These are phyloP conservation scores for Termitomyces heimii DNA, from an alignment of 768 basidiomycete genomes.

Conservation along the genomic window DNA sequence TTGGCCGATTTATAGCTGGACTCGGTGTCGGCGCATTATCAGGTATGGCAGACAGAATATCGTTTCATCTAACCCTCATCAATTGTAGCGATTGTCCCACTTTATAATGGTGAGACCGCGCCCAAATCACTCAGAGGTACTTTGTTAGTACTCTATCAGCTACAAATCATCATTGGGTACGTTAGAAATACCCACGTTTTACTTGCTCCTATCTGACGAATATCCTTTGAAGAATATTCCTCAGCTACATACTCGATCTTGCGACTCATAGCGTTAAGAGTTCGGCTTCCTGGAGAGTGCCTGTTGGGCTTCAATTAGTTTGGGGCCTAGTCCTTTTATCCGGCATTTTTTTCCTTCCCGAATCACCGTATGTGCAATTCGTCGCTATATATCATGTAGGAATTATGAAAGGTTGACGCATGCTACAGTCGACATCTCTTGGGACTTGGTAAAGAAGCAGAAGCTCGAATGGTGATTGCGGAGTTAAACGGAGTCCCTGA, in stretches of 20 bases:
- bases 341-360: constrained; percentile 71
- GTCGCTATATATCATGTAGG: background rate
- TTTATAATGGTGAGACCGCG: constrained; percentile 77
- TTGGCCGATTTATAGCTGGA: constrained; percentile 73
- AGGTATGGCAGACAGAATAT: constrained; percentile 30
- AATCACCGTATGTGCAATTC: constrained; percentile 54
- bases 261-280: constrained; percentile 50
- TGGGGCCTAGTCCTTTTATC: constrained; percentile 65
- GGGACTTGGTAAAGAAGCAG: constrained; percentile 42
- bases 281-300: constrained; percentile 69
- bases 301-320: constrained; percentile 68
- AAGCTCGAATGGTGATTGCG: constrained; percentile 61
- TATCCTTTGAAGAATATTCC: constrained; percentile 46
- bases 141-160: constrained; percentile 66
- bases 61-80: background rate
- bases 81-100: constrained; percentile 42
- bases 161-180: constrained; percentile 71
- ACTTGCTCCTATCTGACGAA: background rate
- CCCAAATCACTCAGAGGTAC: constrained; percentile 72
- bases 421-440: constrained; percentile 63
- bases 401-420: background rate
- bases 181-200: constrained; percentile 4
- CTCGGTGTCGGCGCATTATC: constrained; percentile 74
- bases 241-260: constrained; percentile 67
- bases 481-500: constrained; percentile 56